Evolutionary conservation across 139 green algal species (phyloP).

Genomic region (Chlamydomonas incerta): DNA sequence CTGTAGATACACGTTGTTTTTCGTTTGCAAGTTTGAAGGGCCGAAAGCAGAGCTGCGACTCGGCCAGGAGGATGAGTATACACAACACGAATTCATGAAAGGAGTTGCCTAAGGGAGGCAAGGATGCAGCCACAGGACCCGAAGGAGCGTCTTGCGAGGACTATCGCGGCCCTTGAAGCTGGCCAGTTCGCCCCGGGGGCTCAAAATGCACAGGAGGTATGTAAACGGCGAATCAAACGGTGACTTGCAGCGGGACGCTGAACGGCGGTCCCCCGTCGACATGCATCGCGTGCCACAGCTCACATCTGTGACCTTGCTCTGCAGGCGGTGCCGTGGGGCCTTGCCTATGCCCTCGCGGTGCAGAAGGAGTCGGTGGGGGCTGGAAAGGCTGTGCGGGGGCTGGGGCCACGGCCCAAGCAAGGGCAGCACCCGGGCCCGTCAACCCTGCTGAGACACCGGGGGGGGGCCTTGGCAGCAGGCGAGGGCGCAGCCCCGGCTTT

Average conservation of each 20-base stretch:
- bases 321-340: constrained; percentile 43
- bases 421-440: constrained; percentile 28
- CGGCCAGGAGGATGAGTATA: too few species aligned
- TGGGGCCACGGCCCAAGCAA: constrained; percentile 14
- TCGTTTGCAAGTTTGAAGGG: too few species aligned
- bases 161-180: constrained; percentile 23
- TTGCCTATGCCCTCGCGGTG: constrained; percentile 37
- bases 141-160: constrained; percentile 19
- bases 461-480: background rate
- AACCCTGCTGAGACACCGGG: constrained; percentile 3
- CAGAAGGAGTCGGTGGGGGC: constrained; percentile 17
- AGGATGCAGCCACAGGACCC: background rate
- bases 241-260: too few species aligned
- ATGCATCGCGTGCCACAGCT: too few species aligned
- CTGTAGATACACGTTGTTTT: too few species aligned
- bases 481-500: background rate
- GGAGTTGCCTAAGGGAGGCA: too few species aligned
- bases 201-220: background rate
- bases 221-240: too few species aligned
- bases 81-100: too few species aligned
- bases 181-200: background rate
- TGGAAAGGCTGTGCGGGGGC: background rate
- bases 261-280: background rate
- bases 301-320: background rate
- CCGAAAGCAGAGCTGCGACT: too few species aligned